phyloP scores from a whole-genome alignment of 1,139 yeast genomes.

The Candida glucosophila region DNA sequence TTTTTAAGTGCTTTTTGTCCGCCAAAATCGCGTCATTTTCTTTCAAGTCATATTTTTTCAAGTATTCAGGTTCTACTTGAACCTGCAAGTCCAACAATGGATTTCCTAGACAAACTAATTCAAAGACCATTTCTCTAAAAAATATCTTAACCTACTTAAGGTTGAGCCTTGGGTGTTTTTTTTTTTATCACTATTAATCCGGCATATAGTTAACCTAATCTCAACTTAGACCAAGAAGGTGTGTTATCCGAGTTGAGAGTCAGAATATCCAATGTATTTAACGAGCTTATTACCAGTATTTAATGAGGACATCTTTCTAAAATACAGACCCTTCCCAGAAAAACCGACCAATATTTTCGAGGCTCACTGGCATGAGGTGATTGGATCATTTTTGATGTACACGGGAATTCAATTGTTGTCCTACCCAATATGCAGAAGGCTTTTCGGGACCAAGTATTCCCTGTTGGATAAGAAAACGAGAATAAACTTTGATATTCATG shows the following conservation, averaged over 20 bases:
- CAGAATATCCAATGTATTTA: background rate
- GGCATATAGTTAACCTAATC: background rate
- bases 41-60: constrained; percentile 74
- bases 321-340: constrained; percentile 40
- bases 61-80: constrained; percentile 59
- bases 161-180: too few relatives aligned
- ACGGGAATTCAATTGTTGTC: constrained; percentile 31
- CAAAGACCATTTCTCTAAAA: constrained; percentile 25
- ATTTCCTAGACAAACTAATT: constrained; percentile 42
- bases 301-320: constrained; percentile 35
- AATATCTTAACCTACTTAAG: background rate
- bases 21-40: constrained; percentile 92
- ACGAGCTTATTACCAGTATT: constrained; percentile 14
- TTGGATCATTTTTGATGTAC: constrained; percentile 31
- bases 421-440: constrained; percentile 17
- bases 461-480: constrained; percentile 36
- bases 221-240: background rate
- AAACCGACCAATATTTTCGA: constrained; percentile 15
- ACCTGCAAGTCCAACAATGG: constrained; percentile 87
- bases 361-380: constrained; percentile 52
- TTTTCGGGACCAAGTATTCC: constrained; percentile 43
- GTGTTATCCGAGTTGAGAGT: too few relatives aligned
- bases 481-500: constrained; percentile 79
- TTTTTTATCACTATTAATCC: too few relatives aligned
- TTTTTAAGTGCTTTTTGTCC: constrained; percentile 81